Conservation (phyloP, 2,329 filamentous ascomycete genomes). For the Fusarium nanum region DNA sequence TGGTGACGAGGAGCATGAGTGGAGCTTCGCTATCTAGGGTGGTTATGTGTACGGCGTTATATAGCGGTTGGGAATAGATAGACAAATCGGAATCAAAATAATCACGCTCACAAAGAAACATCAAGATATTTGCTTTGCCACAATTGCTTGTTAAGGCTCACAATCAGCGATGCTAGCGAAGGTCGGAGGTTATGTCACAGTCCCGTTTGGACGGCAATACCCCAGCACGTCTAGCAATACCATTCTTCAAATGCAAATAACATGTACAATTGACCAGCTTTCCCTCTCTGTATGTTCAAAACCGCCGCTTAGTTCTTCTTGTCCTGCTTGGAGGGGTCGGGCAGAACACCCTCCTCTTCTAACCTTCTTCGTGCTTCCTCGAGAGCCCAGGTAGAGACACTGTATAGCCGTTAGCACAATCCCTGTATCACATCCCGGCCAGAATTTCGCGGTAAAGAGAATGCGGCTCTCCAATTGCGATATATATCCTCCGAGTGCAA, state of each 20-base stretch:
- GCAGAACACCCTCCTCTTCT: constrained; percentile 93
- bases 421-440: constrained; percentile 20
- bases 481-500: constrained; percentile 5
- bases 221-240: constrained; percentile 47
- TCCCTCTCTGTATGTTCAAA: constrained; percentile 23
- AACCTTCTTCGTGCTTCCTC: constrained; percentile 95
- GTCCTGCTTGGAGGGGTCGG: constrained; percentile 75
- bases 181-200: constrained; percentile 18
- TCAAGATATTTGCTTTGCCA: constrained; percentile 21
- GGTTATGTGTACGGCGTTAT: constrained; percentile 29
- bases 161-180: constrained; percentile 23
- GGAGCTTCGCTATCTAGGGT: constrained; percentile 72
- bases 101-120: constrained; percentile 25
- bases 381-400: constrained; percentile 99
- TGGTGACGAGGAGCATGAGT: constrained; percentile 89
- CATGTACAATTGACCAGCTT: constrained; percentile 38
- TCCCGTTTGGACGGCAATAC: constrained; percentile 27
- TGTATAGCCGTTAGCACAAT: constrained; percentile 56
- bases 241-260: constrained; percentile 39
- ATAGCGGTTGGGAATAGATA: constrained; percentile 32
- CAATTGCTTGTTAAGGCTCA: constrained; percentile 31
- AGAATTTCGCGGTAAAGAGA: neutral
- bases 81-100: constrained; percentile 30
- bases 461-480: neutral
- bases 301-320: constrained; percentile 59